Percentiles rank a stretch among this genome's conserved stretches.
Evolutionary conservation across 495 filamentous ascomycete genomes (phyloP).

Genomic region (Friedmanniomyces simplex): DNA sequence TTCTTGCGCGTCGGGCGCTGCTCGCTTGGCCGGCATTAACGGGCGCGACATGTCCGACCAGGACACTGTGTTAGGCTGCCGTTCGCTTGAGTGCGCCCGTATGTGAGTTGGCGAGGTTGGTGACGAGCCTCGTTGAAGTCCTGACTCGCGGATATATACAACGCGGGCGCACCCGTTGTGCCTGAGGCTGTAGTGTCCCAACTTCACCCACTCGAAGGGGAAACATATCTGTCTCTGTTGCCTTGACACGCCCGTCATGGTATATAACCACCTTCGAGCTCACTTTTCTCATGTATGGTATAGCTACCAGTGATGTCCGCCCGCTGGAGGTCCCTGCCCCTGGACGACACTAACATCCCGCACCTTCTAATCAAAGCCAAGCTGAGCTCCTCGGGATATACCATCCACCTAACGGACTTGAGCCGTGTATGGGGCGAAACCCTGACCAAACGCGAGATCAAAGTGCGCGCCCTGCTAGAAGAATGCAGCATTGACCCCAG

Average conservation of each 20-base stretch:
- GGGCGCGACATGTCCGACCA: background rate
- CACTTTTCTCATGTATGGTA: background rate
- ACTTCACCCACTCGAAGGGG: background rate
- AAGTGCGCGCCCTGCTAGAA: conserved; percentile 52
- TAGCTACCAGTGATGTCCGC: background rate
- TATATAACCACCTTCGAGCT: background rate
- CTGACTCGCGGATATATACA: background rate
- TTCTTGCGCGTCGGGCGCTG: conserved; percentile 31
- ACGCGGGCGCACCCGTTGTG: too few relatives aligned
- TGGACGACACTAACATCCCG: background rate
- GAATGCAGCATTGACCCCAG: conserved; percentile 77
- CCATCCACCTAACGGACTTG: conserved; percentile 70
- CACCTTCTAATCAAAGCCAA: conserved; percentile 6
- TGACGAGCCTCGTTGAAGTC: too few relatives aligned
- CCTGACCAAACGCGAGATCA: conserved; percentile 51
- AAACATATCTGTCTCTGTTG: background rate
- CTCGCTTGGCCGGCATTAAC: conserved; percentile 22
- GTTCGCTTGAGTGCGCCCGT: too few relatives aligned
- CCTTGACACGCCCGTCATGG: background rate
- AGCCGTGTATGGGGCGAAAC: conserved; percentile 74
- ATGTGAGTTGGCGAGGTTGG: too few relatives aligned
- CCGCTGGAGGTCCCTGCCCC: conserved; percentile 3
- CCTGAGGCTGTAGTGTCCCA: background rate
- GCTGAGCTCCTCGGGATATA: conserved; percentile 45
- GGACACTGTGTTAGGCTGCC: background rate